Conservation (phyloP, 192 early-diverging fungal genomes). For the Paraglomus brasilianum region DNA sequence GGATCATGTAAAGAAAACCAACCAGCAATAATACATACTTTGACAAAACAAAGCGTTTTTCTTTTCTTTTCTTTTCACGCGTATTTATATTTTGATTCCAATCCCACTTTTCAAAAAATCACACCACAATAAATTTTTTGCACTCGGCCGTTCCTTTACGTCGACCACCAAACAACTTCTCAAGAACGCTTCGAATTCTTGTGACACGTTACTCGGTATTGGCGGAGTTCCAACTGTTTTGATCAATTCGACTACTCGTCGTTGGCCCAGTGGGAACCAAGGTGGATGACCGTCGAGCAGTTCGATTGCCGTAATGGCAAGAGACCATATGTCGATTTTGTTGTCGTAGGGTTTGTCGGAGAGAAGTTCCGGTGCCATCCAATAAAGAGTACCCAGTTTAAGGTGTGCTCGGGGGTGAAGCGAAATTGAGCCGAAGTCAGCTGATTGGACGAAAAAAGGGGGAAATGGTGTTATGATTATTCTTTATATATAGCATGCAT, state of each 20-base stretch:
- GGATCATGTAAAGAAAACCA: too few relatives aligned
- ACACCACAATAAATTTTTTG: conserved; percentile 7
- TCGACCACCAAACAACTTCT: conserved; percentile 19
- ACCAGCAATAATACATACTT: too few relatives aligned
- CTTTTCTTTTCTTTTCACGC: too few relatives aligned
- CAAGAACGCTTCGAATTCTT: conserved; percentile 25
- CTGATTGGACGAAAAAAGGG: neutral
- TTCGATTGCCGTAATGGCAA: conserved; percentile 49
- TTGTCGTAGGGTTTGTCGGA: conserved; percentile 44
- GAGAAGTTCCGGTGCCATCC: conserved; percentile 55
- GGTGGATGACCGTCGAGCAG: conserved; percentile 51
- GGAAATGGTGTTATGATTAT: conserved; percentile 1
- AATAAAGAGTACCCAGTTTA: conserved; percentile 31
- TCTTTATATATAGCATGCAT: neutral
- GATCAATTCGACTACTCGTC: conserved; percentile 25
- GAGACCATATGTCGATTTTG: conserved; percentile 54
- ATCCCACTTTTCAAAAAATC: neutral
- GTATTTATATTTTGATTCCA: too few relatives aligned
- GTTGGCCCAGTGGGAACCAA: conserved; percentile 36
- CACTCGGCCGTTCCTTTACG: conserved; percentile 9
- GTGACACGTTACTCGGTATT: conserved; percentile 12
- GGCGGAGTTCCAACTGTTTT: conserved; percentile 29
- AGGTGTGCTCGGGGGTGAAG: conserved; percentile 13
- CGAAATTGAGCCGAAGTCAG: conserved; percentile 27
- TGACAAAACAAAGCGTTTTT: too few relatives aligned